Conservation (phyloP, 1,139 yeast species). For the Fermentozyma sake region DNA sequence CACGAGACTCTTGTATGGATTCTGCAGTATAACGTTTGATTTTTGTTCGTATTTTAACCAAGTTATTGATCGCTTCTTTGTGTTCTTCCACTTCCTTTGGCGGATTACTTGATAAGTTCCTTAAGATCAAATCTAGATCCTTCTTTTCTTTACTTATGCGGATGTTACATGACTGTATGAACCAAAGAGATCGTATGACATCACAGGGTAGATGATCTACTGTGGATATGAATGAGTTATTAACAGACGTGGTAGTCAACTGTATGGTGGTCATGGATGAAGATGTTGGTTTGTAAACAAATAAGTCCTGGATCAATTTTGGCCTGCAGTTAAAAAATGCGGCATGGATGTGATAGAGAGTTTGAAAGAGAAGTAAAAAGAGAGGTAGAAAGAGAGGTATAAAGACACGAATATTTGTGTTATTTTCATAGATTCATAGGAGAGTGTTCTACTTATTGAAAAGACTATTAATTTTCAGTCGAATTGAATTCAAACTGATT, state of each 20-base stretch:
- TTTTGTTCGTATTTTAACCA: too few species aligned
- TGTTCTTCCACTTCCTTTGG: slow-evolving; percentile 1
- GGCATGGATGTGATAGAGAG: too few species aligned
- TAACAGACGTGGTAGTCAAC: slow-evolving; percentile 24
- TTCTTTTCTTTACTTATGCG: slow-evolving; percentile 17
- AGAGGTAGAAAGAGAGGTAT: too few species aligned
- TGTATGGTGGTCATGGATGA: slow-evolving; percentile 12
- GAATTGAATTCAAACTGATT: too few species aligned
- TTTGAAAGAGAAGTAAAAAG: too few species aligned
- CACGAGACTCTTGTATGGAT: slow-evolving; percentile 30
- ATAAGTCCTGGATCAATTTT: too few species aligned
- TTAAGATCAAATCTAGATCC: slow-evolving; percentile 7
- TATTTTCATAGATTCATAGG: too few species aligned
- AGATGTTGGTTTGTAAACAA: too few species aligned
- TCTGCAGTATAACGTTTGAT: slow-evolving; percentile 19
- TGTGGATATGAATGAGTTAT: slow-evolving; percentile 40
- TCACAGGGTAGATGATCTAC: slow-evolving; percentile 47
- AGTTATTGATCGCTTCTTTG: slow-evolving; percentile 6
- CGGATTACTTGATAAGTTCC: slow-evolving; percentile 4
- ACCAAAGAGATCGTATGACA: slow-evolving; percentile 42
- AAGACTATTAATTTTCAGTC: too few species aligned
- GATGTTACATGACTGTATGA: slow-evolving; percentile 38
- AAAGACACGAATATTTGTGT: too few species aligned
- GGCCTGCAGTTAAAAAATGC: too few species aligned
- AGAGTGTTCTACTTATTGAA: too few species aligned